These are phyloP conservation scores for Mycena amicta DNA, from an alignment of 768 basidiomycete species.

Conservation along the genomic window DNA sequence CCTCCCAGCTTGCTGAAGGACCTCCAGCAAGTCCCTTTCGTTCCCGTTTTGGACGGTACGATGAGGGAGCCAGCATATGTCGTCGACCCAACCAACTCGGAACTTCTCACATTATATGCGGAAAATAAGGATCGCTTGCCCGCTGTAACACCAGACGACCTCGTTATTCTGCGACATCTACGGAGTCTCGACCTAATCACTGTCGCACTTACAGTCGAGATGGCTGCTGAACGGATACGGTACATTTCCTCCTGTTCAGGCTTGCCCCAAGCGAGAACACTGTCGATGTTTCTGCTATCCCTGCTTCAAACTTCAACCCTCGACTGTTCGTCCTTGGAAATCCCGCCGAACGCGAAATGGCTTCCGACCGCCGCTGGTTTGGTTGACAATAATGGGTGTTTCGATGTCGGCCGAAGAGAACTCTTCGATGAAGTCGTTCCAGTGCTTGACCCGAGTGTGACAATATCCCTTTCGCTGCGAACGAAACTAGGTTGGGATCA, in stretches of 20 bases:
- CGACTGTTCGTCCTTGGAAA: conserved; percentile 18
- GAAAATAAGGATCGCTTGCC: conserved; percentile 23
- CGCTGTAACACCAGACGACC: conserved; percentile 1
- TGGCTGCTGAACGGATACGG: conserved; percentile 39
- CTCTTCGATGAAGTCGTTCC: conserved; percentile 46
- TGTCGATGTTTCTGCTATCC: conserved; percentile 27
- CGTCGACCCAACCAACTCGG: conserved; percentile 21
- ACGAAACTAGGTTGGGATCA: conserved; percentile 42
- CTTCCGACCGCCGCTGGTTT: conserved; percentile 42
- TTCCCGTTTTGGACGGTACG: conserved; percentile 23
- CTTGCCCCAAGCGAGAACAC: conserved; percentile 5
- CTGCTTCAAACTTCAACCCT: conserved; percentile 25
- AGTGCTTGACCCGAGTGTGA: conserved; percentile 29
- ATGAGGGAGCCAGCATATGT: conserved; percentile 9
- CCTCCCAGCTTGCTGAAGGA: conserved; percentile 28
- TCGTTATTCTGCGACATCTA: conserved; percentile 16
- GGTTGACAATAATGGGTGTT: conserved; percentile 30
- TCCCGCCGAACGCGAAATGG: conserved; percentile 31
- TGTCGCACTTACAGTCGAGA: conserved; percentile 29
- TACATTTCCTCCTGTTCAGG: conserved; percentile 29
- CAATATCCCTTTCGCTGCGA: conserved; percentile 32
- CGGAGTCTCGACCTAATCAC: conserved; percentile 32
- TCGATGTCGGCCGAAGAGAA: conserved; percentile 28
- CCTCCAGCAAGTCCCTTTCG: conserved; percentile 31
- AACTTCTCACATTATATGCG: conserved; percentile 16